Evolutionary conservation across 2,329 filamentous ascomycete genomes (phyloP), one percentile per base, ranked within the genome.

Genomic region (Nemania sp.): DNA sequence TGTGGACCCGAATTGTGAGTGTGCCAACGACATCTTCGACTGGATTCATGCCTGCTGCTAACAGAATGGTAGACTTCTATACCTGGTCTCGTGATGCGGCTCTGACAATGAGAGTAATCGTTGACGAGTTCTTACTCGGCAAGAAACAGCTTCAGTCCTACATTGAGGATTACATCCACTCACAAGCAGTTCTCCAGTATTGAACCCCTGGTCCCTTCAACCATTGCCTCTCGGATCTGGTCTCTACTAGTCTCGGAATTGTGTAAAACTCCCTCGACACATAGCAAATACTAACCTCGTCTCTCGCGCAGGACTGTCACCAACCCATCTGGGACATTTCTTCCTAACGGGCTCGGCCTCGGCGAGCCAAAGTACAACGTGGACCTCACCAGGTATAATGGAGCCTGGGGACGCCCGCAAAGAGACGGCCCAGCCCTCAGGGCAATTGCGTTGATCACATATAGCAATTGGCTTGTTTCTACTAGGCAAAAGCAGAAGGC

Each of bases 341-440:
- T 83, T 1, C 76, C 78, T 1, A 74, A 76, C 2, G 77, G 79
- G 13, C 72, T 72, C 15, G 83, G 83, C 5, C 74, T 86, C 4
- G 83, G 78, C 12, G 83, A 86, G 67, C 81, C 83, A 2, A 86
- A 86, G 68, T 86, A 80, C 67, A 76, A 82, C 54, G 79, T 81
- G 17, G 77, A 86, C 59, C 73, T 76, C 54, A 80, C 78, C 3
- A 76, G 79, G 0, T 84, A 79, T 67, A 82, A 77, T 21, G 80
- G 80, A 11, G 68, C 74, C 7, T 87, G 84, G 84, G 84, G 84
- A 15, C 78, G 85, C 20, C 85, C 85, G 18, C 85, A 87, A 71
- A 78, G 80, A 25, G 84, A 87, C 69, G 84, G 84, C 0, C 84
- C 85, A 35, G 82, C 84, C 11, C 75, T 87, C n/a, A 77, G 85